A percentile compares a stretch with the other conserved stretches of the same genome.
These are phyloP conservation scores for Lactarius tabidus DNA, from an alignment of 768 basidiomycete species.

Conservation along the genomic window DNA sequence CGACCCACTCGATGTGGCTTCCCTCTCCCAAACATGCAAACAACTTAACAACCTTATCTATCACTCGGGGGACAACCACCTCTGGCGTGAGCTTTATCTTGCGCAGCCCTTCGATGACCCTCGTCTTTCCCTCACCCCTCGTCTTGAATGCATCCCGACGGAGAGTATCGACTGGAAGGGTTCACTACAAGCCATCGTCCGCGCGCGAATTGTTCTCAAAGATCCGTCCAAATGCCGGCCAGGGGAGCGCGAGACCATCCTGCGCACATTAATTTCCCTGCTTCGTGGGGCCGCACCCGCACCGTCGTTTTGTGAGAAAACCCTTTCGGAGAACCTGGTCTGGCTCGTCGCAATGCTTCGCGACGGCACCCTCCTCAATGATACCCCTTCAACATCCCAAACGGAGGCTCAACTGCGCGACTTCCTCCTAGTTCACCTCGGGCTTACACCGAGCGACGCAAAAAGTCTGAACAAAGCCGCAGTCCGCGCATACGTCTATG, in stretches of 20 bases:
- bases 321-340: constrained; percentile 46
- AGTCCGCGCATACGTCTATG: constrained; percentile 58
- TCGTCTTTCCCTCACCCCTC: constrained; percentile 41
- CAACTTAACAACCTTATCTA: constrained; percentile 45
- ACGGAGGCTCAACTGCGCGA: constrained; percentile 47
- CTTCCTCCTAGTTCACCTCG: constrained; percentile 53
- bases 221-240: constrained; percentile 35
- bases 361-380: constrained; percentile 42
- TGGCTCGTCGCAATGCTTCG: constrained; percentile 48
- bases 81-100: constrained; percentile 70
- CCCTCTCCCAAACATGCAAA: constrained; percentile 48
- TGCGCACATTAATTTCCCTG: constrained; percentile 52
- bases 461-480: constrained; percentile 32
- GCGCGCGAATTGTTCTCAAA: constrained; percentile 47
- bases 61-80: constrained; percentile 38
- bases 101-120: constrained; percentile 62
- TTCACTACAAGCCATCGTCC: constrained; percentile 51
- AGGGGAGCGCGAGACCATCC: constrained; percentile 41
- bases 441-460: constrained; percentile 48
- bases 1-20: constrained; percentile 58
- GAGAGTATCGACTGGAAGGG: constrained; percentile 43
- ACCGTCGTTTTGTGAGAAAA: constrained; percentile 27
- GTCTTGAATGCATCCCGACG: constrained; percentile 26
- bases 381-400: constrained; percentile 26
- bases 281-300: constrained; percentile 41